These are phyloP conservation scores for Leptodermis oblonga DNA, from an alignment of 257 asterid species.

Conservation along the genomic window DNA sequence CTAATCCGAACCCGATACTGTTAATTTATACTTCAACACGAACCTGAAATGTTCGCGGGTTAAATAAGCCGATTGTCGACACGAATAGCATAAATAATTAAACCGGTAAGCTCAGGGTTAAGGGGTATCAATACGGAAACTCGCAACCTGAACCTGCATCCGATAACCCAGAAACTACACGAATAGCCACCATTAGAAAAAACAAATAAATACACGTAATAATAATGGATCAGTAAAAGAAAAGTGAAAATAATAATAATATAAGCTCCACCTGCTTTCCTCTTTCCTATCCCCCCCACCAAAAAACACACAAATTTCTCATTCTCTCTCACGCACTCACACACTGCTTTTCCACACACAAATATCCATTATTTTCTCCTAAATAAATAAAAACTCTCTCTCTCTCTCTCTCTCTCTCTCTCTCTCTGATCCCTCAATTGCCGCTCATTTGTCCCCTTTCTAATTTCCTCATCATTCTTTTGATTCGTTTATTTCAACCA, in stretches of 20 bases:
- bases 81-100: too few species aligned
- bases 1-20: too few species aligned
- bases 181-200: too few species aligned
- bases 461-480: slow-evolving; percentile 28
- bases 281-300: slow-evolving; percentile 22
- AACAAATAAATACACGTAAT: too few species aligned
- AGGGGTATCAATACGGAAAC: too few species aligned
- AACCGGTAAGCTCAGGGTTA: too few species aligned
- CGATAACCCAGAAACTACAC: too few species aligned
- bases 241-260: slow-evolving; percentile 8
- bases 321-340: not conserved
- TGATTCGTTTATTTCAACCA: slow-evolving; percentile 14
- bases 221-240: slow-evolving; percentile 7
- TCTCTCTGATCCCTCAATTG: slow-evolving; percentile 39
- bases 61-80: too few species aligned
- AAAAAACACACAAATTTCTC: slow-evolving; percentile 7
- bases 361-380: slow-evolving; percentile 28
- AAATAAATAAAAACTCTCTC: slow-evolving; percentile 8
- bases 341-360: slow-evolving; percentile 17
- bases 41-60: too few species aligned
- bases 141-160: too few species aligned
- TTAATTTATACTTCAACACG: too few species aligned
- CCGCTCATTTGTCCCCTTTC: slow-evolving; percentile 51
- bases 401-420: slow-evolving; percentile 6
- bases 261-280: slow-evolving; percentile 22